phyloP scores from a whole-genome alignment of 139 green algal species.

The Ostreobium quekettii region DNA sequence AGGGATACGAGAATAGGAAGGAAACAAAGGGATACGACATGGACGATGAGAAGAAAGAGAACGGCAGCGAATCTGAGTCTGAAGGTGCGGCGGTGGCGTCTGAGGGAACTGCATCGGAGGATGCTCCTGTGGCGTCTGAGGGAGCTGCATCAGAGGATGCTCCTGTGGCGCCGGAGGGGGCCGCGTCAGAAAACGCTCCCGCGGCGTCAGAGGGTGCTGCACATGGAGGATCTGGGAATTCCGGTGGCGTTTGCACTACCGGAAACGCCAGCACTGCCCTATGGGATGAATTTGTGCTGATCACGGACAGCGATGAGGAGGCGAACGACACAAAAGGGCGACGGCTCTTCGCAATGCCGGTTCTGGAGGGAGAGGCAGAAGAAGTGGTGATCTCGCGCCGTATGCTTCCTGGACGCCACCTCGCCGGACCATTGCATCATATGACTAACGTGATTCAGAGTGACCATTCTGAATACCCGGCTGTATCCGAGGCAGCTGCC shows the following conservation, averaged over 20 bases:
- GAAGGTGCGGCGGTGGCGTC: not conserved
- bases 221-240: no score
- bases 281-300: no score
- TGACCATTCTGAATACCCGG: no score
- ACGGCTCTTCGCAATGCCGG: not conserved
- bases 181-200: no score
- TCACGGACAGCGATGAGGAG: no score
- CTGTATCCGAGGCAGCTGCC: not conserved
- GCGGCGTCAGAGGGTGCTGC: no score
- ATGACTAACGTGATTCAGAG: no score
- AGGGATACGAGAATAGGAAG: no score
- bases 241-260: not conserved
- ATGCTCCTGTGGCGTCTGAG: not conserved
- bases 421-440: no score
- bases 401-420: not conserved
- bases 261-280: no score
- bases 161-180: not conserved
- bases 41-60: no score
- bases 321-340: not conserved
- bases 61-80: not conserved
- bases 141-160: constrained; percentile 1
- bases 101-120: constrained; percentile 2
- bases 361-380: not conserved
- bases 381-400: not conserved
- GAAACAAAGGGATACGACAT: no score